Evolutionary conservation across 2,329 filamentous ascomycete genomes (phyloP), one percentile per base, ranked within the genome.

Genomic region (Alternaria solani): DNA sequence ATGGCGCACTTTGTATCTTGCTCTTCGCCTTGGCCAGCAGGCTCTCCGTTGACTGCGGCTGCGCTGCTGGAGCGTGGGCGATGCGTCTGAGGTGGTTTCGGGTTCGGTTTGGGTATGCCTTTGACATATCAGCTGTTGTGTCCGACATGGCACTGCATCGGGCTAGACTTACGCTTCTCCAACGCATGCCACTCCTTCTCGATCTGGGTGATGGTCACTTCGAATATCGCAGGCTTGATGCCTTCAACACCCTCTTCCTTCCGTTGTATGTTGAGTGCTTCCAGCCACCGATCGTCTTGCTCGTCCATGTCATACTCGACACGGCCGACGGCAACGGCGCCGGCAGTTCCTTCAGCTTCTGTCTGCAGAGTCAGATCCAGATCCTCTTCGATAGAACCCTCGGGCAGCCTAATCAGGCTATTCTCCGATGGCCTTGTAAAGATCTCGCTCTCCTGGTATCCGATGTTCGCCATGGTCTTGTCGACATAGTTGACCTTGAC

Each of bases 261-360:
- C 59, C 95, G 88, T 70, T 91, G 88, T 12, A 83, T 81, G 71
- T 99, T 99, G 75, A 94, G 88, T 39, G 88, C 87, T 69, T 95
- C 91, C 26, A 99, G 83, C 95, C 95, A 99, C 81, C 94, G 93
- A 68, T 97, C 93, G 77, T 99, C 95, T 75, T 99, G 95, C 79
- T 99, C 95, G 74, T 99, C 95, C 95, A 99, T 99, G 78, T 99
- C 95, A 77, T 99, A 99, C 76, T 99, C 95, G 20, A 99, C 95
- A 57, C 92, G 89, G 12, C 93, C 92, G 39, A 96, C 74, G 11
- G 78, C 73, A 20, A 80, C 74, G 4, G 76, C 86, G 18, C 82
- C 82, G 39, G 82, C 79, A 54, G 85, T 83, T 6, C 81, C 75
- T 46, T 91, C 89, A 8, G 85, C 86, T 49, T 91, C 90, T 18